Evolutionary conservation across 2,329 filamentous ascomycete species (phyloP), one percentile per base, ranked within the genome.

Genomic region (Microsporum ferrugineum): DNA sequence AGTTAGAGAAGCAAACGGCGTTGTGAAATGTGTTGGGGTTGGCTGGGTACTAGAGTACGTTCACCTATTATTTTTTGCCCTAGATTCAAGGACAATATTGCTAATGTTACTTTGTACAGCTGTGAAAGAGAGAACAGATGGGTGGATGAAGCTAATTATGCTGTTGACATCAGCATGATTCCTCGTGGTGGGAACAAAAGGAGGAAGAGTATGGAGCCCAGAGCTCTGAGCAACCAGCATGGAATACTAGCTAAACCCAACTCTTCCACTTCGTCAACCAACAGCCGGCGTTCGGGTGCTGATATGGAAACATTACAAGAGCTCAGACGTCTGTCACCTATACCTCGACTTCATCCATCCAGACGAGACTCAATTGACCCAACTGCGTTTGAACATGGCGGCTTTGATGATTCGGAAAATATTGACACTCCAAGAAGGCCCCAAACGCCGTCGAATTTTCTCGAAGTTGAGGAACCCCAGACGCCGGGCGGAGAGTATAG

Each of bases 1-100:
- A 74, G 87, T 92, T 5, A 80, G 84, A 61, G 82, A 87, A 67
- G 85, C 83, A 43, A 80, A 82, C 12, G 89, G 89, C 4, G 79
- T 88, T 34, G 88, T 96, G 41, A 85, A 89, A 67, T 95, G 90
- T 74, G 89, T 96, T 60, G 90, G 90, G 57, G 88, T 95, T 55
- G 86, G 85, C 65, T 96, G 90, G 89, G 88, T 94, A 60, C 80
- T 95, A 64, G 89, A 95, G 87, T 90, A 82, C 82, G 86, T 83
- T 62, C 34, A 36, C 14, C 49, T 33, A 10, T 10, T 27, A n/a
- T 53, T 7, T 53, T n/a, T 6, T 12, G 10, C 2, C n/a, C 39
- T 14, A 23, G 17, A n/a, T 43, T 43, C 29, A 8, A 5, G 8
- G 8, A 14, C 12, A 14, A 12, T 29, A 7, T 57, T 59, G 45